Conservation (phyloP, 306 rosid species). For the Psophocarpus tetragonolobus region DNA sequence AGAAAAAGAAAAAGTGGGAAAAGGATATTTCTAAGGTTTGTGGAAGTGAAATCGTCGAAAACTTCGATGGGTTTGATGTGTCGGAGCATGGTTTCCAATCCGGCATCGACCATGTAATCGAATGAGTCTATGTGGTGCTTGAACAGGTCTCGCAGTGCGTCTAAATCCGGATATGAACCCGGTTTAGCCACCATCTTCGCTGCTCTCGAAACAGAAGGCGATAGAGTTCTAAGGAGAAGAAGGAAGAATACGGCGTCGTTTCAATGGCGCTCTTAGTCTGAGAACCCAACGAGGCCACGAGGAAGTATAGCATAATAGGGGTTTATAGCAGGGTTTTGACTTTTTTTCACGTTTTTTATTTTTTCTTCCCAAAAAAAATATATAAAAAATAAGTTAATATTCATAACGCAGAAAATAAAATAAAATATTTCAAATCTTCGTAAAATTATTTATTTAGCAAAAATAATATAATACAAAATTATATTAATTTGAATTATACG, state of each 20-base stretch:
- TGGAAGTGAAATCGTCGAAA: conserved; percentile 43
- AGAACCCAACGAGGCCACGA: not conserved
- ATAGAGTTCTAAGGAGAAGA: not conserved
- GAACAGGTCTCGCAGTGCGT: conserved; percentile 58
- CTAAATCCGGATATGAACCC: conserved; percentile 36
- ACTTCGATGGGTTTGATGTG: conserved; percentile 55
- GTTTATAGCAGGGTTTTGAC: not conserved
- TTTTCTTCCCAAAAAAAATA: no score
- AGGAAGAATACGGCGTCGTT: not conserved
- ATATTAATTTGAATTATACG: no score
- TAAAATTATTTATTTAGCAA: no score
- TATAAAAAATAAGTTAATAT: no score
- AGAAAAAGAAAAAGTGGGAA: not conserved
- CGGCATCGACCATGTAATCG: conserved; percentile 59
- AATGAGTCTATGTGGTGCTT: conserved; percentile 83
- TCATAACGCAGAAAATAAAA: no score
- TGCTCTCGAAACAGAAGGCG: not conserved
- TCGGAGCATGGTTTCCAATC: conserved; percentile 51
- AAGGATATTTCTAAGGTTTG: conserved; percentile 81
- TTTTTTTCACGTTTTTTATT: no score
- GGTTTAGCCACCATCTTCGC: conserved; percentile 43
- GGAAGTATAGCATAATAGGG: not conserved
- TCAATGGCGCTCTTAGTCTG: not conserved
- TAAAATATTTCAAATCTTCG: no score
- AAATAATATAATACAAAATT: no score